A percentile compares a stretch with the other conserved stretches of the same genome.
These are phyloP conservation scores for Aspergillus sclerotioniger DNA, from an alignment of 495 filamentous ascomycete species.

Conservation along the genomic window DNA sequence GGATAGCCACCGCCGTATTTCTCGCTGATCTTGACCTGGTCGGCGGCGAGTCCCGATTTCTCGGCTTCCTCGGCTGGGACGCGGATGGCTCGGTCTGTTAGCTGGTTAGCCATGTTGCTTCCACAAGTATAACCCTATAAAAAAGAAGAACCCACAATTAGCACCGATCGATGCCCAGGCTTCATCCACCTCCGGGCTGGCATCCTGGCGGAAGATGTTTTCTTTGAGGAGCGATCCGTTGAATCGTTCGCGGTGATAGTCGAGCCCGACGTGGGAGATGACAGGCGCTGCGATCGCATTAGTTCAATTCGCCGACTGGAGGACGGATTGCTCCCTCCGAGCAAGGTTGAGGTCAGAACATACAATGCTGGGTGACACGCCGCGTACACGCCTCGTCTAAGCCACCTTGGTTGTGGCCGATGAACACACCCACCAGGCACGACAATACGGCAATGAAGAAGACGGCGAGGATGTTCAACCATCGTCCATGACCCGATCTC, in stretches of 20 bases:
- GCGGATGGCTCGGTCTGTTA: slow-evolving; percentile 36
- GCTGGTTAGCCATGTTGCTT: not conserved
- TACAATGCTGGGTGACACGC: slow-evolving; percentile 15
- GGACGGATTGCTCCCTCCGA: not conserved
- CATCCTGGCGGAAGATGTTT: slow-evolving; percentile 50
- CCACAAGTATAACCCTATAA: not conserved
- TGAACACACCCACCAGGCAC: slow-evolving; percentile 9
- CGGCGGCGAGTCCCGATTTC: slow-evolving; percentile 37
- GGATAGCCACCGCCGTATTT: slow-evolving; percentile 54
- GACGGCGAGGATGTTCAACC: slow-evolving; percentile 6
- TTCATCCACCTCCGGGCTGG: slow-evolving; percentile 54
- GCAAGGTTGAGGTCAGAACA: not conserved
- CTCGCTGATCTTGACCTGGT: slow-evolving; percentile 51
- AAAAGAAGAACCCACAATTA: slow-evolving; percentile 40
- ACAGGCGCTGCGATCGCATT: slow-evolving; percentile 10
- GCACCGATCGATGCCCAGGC: slow-evolving; percentile 56
- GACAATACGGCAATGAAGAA: slow-evolving; percentile 1
- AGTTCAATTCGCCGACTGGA: not conserved
- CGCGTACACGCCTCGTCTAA: slow-evolving; percentile 12
- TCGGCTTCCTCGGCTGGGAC: slow-evolving; percentile 38
- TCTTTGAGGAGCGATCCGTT: slow-evolving; percentile 33
- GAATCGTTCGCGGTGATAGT: slow-evolving; percentile 9
- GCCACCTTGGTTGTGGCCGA: slow-evolving; percentile 8
- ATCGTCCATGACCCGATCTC: not conserved
- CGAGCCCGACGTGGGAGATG: slow-evolving; percentile 7